These are phyloP conservation scores for Colletotrichum truncatum DNA, from an alignment of 2,329 filamentous ascomycete species.

Conservation along the genomic window DNA sequence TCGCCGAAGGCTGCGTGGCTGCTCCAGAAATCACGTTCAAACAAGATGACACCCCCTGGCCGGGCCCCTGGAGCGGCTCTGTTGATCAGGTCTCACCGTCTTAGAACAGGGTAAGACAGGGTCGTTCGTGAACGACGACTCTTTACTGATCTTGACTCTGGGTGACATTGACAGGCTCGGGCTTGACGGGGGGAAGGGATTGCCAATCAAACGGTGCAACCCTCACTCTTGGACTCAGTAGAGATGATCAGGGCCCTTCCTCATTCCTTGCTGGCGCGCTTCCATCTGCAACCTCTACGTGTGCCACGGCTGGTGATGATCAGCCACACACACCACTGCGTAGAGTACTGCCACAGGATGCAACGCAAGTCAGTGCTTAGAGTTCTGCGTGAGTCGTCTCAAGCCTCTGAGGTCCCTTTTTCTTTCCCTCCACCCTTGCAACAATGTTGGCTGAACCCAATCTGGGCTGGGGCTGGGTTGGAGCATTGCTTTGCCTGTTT, in stretches of 20 bases:
- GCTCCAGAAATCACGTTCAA: slow-evolving; percentile 12
- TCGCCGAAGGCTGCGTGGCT: slow-evolving; percentile 7
- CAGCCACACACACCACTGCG: slow-evolving; percentile 28
- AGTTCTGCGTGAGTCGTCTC: slow-evolving; percentile 21
- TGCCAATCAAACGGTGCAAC: slow-evolving; percentile 13
- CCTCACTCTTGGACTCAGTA: not conserved
- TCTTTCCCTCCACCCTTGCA: not conserved
- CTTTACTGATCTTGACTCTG: slow-evolving; percentile 13
- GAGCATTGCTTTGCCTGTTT: too few species aligned
- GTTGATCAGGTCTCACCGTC: slow-evolving; percentile 30
- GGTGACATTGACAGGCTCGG: not conserved
- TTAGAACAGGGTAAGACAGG: slow-evolving; percentile 13
- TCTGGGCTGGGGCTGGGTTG: too few species aligned
- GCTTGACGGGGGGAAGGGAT: not conserved
- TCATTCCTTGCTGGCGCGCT: slow-evolving; percentile 22
- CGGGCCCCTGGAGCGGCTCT: slow-evolving; percentile 23
- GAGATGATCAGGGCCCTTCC: slow-evolving; percentile 22
- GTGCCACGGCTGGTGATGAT: slow-evolving; percentile 17
- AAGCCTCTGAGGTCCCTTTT: not conserved
- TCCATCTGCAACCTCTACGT: slow-evolving; percentile 5
- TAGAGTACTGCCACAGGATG: slow-evolving; percentile 24
- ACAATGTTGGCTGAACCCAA: not conserved
- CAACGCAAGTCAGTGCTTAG: slow-evolving; percentile 7
- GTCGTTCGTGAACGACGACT: slow-evolving; percentile 2
- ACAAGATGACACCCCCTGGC: slow-evolving; percentile 18